A percentile compares a stretch with the other conserved stretches of the same genome.
Conservation (phyloP, 1,284 basidiomycete species). For the Ceratobasidium sp. region DNA sequence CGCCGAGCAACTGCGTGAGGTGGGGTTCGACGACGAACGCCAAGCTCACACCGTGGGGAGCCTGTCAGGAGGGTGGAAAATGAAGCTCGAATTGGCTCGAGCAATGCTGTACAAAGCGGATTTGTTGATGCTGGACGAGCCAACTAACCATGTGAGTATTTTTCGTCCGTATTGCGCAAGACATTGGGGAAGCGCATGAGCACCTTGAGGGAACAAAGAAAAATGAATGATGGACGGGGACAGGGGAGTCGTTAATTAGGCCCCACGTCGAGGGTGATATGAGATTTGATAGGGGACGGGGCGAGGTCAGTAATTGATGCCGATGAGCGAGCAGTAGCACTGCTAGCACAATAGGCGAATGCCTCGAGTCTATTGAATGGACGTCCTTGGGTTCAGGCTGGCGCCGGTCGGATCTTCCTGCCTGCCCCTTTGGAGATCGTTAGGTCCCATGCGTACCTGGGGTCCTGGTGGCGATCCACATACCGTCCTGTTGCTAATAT, state of each 20-base stretch:
- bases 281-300: background rate
- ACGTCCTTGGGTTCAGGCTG: slow-evolving; percentile 49
- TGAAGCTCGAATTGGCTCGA: slow-evolving; percentile 92
- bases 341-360: background rate
- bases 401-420: background rate
- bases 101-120: slow-evolving; percentile 99
- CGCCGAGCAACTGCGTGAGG: slow-evolving; percentile 79
- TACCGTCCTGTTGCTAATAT: slow-evolving; percentile 45
- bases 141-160: slow-evolving; percentile 87
- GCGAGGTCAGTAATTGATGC: background rate
- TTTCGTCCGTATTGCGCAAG: slow-evolving; percentile 35
- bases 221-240: background rate
- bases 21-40: slow-evolving; percentile 91
- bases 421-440: background rate
- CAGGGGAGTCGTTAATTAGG: background rate
- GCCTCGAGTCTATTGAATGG: slow-evolving; percentile 35
- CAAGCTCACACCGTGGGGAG: slow-evolving; percentile 89
- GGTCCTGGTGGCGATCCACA: background rate
- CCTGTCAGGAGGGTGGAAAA: slow-evolving; percentile 99
- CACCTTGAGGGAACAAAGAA: background rate
- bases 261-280: too few relatives aligned
- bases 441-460: background rate
- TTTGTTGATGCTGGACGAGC: slow-evolving; percentile 61
- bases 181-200: background rate
- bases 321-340: too few relatives aligned